These are phyloP conservation scores for Cornus kousa DNA, from an alignment of 148 eudicot genomes.

Conservation along the genomic window DNA sequence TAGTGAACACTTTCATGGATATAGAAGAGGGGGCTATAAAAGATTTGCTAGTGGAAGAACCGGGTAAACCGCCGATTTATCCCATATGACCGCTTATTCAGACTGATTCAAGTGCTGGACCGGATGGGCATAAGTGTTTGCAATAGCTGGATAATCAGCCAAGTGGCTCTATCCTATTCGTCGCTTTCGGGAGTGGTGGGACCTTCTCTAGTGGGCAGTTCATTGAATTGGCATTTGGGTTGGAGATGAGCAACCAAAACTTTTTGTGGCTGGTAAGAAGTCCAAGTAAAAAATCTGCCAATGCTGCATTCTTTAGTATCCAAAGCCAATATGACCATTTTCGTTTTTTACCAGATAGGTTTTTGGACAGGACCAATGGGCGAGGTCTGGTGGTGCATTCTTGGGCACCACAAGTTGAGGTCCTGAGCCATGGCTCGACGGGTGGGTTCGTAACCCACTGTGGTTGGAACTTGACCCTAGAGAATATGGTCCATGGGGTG, in stretches of 20 bases:
- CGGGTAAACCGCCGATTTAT: slow-evolving; percentile 26
- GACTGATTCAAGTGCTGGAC: neutral
- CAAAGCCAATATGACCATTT: slow-evolving; percentile 18
- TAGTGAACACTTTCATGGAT: slow-evolving; percentile 31
- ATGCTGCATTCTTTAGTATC: slow-evolving; percentile 12
- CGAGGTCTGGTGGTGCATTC: slow-evolving; percentile 22
- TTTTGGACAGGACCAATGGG: slow-evolving; percentile 27
- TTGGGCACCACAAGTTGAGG: slow-evolving; percentile 41
- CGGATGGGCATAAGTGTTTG: slow-evolving; percentile 16
- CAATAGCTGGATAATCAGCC: slow-evolving; percentile 52
- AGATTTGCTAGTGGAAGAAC: slow-evolving; percentile 15
- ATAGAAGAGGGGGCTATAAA: slow-evolving; percentile 31
- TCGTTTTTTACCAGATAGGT: slow-evolving; percentile 35
- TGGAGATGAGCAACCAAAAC: slow-evolving; percentile 45
- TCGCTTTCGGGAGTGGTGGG: slow-evolving; percentile 67
- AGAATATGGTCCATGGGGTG: slow-evolving; percentile 27
- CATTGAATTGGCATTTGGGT: slow-evolving; percentile 46
- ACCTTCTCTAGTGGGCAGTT: slow-evolving; percentile 39
- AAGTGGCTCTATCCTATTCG: slow-evolving; percentile 36
- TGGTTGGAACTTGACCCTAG: slow-evolving; percentile 38
- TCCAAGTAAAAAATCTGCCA: slow-evolving; percentile 28
- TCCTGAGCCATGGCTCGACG: slow-evolving; percentile 25
- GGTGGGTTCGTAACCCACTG: slow-evolving; percentile 37
- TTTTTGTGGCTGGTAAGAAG: slow-evolving; percentile 52
- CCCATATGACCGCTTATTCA: slow-evolving; percentile 45